Percentiles rank a stretch among this genome's conserved stretches.
Conservation (phyloP, 2,329 filamentous ascomycete species). For the Trichoderma brevicompactum region DNA sequence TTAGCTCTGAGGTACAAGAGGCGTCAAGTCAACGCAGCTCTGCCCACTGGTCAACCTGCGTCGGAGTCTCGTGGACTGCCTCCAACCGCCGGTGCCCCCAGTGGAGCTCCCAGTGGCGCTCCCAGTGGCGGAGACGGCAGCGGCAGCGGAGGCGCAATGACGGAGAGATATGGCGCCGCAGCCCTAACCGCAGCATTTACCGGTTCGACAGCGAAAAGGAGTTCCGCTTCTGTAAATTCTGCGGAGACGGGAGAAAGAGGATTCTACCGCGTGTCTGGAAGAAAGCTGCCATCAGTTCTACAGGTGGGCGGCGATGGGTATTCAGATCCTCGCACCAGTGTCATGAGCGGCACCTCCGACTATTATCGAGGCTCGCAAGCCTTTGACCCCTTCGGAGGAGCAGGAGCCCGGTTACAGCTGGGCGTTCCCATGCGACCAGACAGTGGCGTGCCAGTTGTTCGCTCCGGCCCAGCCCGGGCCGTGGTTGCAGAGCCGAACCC, state of each 20-base stretch:
- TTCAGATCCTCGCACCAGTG: slow-evolving; percentile 52
- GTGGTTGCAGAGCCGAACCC: slow-evolving; percentile 61
- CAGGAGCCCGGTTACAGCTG: slow-evolving; percentile 53
- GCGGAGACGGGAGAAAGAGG: slow-evolving; percentile 54
- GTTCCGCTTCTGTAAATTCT: slow-evolving; percentile 39
- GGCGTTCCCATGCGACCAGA: slow-evolving; percentile 63
- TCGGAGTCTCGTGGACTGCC: slow-evolving; percentile 40
- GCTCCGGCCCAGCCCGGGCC: slow-evolving; percentile 68
- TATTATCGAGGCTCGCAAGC: slow-evolving; percentile 59
- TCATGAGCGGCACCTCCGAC: slow-evolving; percentile 55
- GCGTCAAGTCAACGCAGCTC: slow-evolving; percentile 49
- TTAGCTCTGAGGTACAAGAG: slow-evolving; percentile 62
- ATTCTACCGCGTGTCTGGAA: slow-evolving; percentile 68
- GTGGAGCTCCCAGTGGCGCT: slow-evolving; percentile 34
- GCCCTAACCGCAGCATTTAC: slow-evolving; percentile 56
- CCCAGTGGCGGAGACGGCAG: slow-evolving; percentile 31
- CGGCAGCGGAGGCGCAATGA: slow-evolving; percentile 45
- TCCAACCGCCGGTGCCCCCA: slow-evolving; percentile 29
- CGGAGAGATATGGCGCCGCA: slow-evolving; percentile 47
- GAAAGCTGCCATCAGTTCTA: slow-evolving; percentile 66
- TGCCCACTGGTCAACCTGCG: slow-evolving; percentile 47
- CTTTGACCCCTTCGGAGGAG: slow-evolving; percentile 44
- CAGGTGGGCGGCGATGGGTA: slow-evolving; percentile 67
- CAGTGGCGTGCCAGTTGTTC: slow-evolving; percentile 63
- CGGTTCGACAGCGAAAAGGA: slow-evolving; percentile 49